Evolutionary conservation across 352 stramenopile genomes (phyloP), one percentile per base, ranked within the genome.

Genomic region (Pythium utonaiense): DNA sequence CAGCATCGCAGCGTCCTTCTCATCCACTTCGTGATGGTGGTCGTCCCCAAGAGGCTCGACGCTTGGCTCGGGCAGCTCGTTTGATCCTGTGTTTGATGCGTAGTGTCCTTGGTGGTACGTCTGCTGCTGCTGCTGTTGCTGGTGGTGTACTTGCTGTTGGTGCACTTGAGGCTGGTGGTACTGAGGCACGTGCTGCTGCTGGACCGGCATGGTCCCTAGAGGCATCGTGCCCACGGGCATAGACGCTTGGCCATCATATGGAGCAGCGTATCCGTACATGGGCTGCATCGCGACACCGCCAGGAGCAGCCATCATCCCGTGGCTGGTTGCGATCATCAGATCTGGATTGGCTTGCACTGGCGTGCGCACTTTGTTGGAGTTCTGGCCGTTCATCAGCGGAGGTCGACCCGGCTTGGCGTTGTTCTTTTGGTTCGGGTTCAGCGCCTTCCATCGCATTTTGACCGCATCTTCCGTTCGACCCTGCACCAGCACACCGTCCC

Each of bases 341-440:
- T 86, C 75, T 13, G 80, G 77, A 12, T 79, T 87, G 0, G 75
- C 70, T 27, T 75, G 78, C 22, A 52, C 42, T 10, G 57, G 31
- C 4, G 17, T 22, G 10, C 58, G 58, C 7, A 48, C 52, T 40
- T 62, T 61, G 28, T 53, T 64, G 8, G 64, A 61, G 53, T 50
- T 50, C 50, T 61, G 62, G 10, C 58, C 53, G 4, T 77, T 80
- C 40, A 88, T 63, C 28, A 91, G 59, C 3, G 79, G 78, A 19
- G 83, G 83, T 10, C 83, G 86, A 10, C 83, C 86, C 2, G 88
- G 81, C 53, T 90, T 88, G 44, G 77, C 82, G 50, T 87, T 85
- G 25, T 77, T 87, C 33, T 80, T 82, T 41, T 88, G 80, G 56
- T 94, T 91, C 13, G 84, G 84, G 45, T 94, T 91, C 52, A 94